Percentiles rank a stretch among this genome's conserved stretches.
Evolutionary conservation across 805 yeast genomes (phyloP).

Genomic region (Saturnispora sanitii): DNA sequence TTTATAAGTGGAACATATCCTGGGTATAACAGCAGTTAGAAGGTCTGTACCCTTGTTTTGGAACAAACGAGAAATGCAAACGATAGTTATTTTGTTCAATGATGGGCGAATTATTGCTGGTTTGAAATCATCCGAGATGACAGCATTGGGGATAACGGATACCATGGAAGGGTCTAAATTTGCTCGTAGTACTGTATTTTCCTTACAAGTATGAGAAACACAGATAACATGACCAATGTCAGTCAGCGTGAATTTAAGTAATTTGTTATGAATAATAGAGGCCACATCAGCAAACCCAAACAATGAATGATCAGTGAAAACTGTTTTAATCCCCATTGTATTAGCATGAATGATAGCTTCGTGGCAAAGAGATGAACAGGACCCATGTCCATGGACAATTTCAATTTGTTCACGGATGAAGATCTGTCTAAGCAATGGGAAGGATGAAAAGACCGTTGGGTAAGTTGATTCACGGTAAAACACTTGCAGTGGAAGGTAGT

Average conservation of each 20-base stretch:
- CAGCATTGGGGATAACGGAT: conserved; percentile 95
- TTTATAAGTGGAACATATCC: conserved; percentile 54
- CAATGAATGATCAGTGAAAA: conserved; percentile 90
- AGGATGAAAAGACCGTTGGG: conserved; percentile 82
- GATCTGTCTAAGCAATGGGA: conserved; percentile 79
- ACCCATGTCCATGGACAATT: conserved; percentile 92
- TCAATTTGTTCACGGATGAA: conserved; percentile 78
- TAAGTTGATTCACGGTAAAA: conserved; percentile 77
- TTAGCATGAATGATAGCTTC: conserved; percentile 89
- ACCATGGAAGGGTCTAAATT: conserved; percentile 67
- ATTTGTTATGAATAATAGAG: conserved; percentile 77
- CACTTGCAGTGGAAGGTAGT: conserved; percentile 75
- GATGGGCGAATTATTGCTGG: conserved; percentile 32
- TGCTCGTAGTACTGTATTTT: conserved; percentile 85
- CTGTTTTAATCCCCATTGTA: conserved; percentile 86
- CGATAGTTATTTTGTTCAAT: conserved; percentile 55
- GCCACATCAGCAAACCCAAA: conserved; percentile 88
- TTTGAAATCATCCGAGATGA: conserved; percentile 70
- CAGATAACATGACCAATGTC: conserved; percentile 93
- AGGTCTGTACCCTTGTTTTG: conserved; percentile 97
- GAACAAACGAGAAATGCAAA: conserved; percentile 81
- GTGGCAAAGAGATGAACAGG: conserved; percentile 75
- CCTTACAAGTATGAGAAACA: conserved; percentile 94
- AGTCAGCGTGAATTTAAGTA: conserved; percentile 70
- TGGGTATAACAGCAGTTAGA: conserved; percentile 73